phyloP scores from a whole-genome alignment of 2,329 filamentous ascomycete genomes.

The Trichothecium roseum region DNA sequence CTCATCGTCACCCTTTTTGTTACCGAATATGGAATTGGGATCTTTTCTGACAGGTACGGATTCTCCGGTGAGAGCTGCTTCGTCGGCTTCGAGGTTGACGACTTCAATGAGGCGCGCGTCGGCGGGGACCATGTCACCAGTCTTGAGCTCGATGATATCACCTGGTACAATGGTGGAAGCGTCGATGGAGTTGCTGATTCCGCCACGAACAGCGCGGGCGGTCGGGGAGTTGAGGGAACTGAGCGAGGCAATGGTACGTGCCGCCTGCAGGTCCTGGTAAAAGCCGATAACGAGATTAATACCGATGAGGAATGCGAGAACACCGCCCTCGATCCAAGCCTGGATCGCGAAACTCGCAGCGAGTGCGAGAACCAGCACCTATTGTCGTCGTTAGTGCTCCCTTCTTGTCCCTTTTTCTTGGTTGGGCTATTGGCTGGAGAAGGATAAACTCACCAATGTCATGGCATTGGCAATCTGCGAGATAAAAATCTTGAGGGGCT shows the following conservation, averaged over 20 bases:
- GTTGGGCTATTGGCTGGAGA: background rate
- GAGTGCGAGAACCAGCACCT: slow-evolving; percentile 49
- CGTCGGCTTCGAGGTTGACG: slow-evolving; percentile 54
- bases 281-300: slow-evolving; percentile 39
- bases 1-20: slow-evolving; percentile 7
- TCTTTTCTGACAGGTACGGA: slow-evolving; percentile 43
- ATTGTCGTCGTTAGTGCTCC: background rate
- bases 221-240: slow-evolving; percentile 22
- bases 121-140: slow-evolving; percentile 44
- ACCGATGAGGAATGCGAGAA: slow-evolving; percentile 38
- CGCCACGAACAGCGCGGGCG: slow-evolving; percentile 23
- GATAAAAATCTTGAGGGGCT: slow-evolving; percentile 44
- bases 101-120: slow-evolving; percentile 40
- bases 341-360: slow-evolving; percentile 37
- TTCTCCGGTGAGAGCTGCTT: slow-evolving; percentile 49
- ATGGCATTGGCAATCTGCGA: slow-evolving; percentile 48
- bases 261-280: slow-evolving; percentile 27
- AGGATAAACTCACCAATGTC: slow-evolving; percentile 37
- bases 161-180: slow-evolving; percentile 36
- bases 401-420: too few species aligned
- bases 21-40: slow-evolving; percentile 24
- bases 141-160: slow-evolving; percentile 36
- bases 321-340: slow-evolving; percentile 40
- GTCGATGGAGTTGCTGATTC: slow-evolving; percentile 16
- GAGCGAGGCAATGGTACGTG: slow-evolving; percentile 28